phyloP scores from a whole-genome alignment of 148 eudicot genomes.

The Beta vulgaris region DNA sequence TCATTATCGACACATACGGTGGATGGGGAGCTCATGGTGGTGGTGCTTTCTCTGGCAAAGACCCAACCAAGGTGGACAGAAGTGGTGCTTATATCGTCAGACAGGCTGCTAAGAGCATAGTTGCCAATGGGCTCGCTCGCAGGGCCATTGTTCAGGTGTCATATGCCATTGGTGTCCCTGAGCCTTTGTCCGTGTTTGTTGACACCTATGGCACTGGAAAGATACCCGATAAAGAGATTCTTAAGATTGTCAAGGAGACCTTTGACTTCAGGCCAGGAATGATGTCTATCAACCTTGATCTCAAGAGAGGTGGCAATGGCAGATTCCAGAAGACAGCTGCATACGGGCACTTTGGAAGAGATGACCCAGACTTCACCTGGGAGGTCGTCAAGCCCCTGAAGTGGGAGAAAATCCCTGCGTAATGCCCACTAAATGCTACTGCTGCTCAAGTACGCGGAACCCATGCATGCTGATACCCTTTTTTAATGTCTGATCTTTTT shows the following conservation, averaged over 20 bases:
- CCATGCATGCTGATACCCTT: background rate
- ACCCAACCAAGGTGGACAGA: conserved; percentile 63
- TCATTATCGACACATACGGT: conserved; percentile 56
- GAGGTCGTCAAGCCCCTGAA: conserved; percentile 45
- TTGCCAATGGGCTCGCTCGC: conserved; percentile 58
- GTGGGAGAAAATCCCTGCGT: conserved; percentile 27
- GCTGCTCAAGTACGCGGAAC: background rate
- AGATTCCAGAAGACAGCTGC: conserved; percentile 57
- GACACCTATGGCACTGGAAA: conserved; percentile 62
- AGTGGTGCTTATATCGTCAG: conserved; percentile 67
- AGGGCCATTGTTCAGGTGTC: conserved; percentile 69
- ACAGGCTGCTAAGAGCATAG: conserved; percentile 68
- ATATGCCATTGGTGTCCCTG: conserved; percentile 70
- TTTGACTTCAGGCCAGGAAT: conserved; percentile 73
- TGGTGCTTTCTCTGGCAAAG: conserved; percentile 57
- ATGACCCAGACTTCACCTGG: conserved; percentile 47
- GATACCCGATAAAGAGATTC: conserved; percentile 64
- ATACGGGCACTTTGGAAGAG: conserved; percentile 43
- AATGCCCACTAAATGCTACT: background rate
- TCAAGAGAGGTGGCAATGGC: conserved; percentile 55
- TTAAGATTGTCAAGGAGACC: conserved; percentile 58
- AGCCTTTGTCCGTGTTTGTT: conserved; percentile 65
- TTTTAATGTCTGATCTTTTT: background rate
- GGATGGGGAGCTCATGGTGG: conserved; percentile 62
- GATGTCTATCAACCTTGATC: conserved; percentile 60